phyloP scores from a whole-genome alignment of 2,329 filamentous ascomycete species.

The Trichoderma sp. region DNA sequence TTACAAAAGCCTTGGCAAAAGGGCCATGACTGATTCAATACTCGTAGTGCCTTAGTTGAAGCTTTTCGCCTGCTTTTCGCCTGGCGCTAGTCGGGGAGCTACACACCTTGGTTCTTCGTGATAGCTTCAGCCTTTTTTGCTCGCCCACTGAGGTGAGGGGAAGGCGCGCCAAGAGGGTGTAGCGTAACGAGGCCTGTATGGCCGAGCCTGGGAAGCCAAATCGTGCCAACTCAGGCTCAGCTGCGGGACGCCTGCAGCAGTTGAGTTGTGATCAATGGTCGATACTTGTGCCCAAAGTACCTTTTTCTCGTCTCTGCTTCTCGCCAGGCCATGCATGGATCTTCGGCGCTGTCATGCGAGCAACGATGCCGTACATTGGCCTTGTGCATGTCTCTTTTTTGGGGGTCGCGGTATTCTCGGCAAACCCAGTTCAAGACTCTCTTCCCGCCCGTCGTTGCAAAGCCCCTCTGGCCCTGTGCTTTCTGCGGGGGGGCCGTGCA shows the following conservation, averaged over 20 bases:
- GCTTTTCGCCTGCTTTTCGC: background rate
- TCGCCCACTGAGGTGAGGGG: background rate
- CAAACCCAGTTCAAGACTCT: background rate
- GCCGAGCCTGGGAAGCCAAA: background rate
- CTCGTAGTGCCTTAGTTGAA: no score
- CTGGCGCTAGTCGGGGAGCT: background rate
- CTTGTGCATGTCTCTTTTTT: background rate
- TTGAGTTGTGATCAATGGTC: background rate
- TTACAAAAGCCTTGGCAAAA: background rate
- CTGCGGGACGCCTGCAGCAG: background rate
- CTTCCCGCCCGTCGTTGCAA: background rate
- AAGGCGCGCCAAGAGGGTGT: background rate
- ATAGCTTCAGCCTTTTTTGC: background rate
- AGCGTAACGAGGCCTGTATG: background rate
- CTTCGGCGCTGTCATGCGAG: constrained; percentile 11
- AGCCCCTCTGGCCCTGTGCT: background rate
- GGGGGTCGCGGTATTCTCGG: constrained; percentile 17
- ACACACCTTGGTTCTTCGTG: background rate
- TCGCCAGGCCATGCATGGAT: constrained; percentile 4
- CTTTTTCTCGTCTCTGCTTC: background rate
- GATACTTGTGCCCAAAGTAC: constrained; percentile 17
- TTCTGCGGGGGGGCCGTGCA: constrained; percentile 12
- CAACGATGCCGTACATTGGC: constrained; percentile 9
- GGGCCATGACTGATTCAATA: no score
- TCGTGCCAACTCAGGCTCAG: constrained; percentile 2